phyloP scores from a whole-genome alignment of 805 yeast species.

The Pichia ethanolica region DNA sequence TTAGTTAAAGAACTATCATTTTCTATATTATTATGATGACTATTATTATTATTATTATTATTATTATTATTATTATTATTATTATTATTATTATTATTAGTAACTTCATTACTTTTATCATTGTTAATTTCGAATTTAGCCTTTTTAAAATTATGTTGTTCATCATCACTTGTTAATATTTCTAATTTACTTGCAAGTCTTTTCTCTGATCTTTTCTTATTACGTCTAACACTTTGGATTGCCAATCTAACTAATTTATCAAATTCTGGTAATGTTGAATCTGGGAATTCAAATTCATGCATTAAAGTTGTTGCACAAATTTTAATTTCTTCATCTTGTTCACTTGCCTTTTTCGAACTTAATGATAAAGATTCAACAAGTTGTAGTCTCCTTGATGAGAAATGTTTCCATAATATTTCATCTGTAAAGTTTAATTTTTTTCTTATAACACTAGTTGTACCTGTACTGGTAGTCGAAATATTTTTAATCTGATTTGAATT shows the following conservation, averaged over 20 bases:
- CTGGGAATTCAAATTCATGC: conserved; percentile 67
- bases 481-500: too few relatives aligned
- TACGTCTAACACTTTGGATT: conserved; percentile 85
- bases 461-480: conserved; percentile 20
- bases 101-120: neutral
- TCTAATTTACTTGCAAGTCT: conserved; percentile 22
- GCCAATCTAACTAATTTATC: conserved; percentile 90
- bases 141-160: conserved; percentile 4
- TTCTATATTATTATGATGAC: too few relatives aligned
- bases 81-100: neutral
- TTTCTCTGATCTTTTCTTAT: conserved; percentile 60
- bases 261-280: conserved; percentile 57
- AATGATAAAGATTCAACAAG: conserved; percentile 67
- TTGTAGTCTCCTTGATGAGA: conserved; percentile 84
- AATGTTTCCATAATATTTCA: conserved; percentile 79
- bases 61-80: neutral
- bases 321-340: conserved; percentile 78
- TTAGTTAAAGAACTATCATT: conserved; percentile 10
- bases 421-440: conserved; percentile 66
- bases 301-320: conserved; percentile 72
- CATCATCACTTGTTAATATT: conserved; percentile 9
- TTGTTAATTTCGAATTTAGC: conserved; percentile 1
- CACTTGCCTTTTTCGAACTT: conserved; percentile 72
- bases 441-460: conserved; percentile 40
- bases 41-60: neutral